Evolutionary conservation across 2,329 filamentous ascomycete species (phyloP).

Genomic region (Nigrograna mackinnonii): DNA sequence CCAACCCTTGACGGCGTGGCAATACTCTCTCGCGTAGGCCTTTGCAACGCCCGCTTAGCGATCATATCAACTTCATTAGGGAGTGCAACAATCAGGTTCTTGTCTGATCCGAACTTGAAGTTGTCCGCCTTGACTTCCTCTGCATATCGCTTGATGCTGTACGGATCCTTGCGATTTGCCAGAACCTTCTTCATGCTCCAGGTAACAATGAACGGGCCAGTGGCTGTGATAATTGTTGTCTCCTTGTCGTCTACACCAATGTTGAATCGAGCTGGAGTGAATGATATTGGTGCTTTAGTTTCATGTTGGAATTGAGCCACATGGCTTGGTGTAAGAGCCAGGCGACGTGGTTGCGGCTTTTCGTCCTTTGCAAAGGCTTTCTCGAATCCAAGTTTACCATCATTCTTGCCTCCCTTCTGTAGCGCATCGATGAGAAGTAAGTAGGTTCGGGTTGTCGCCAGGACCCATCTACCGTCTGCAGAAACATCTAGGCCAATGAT

Average conservation of each 20-base stretch:
- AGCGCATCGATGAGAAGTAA: conserved; percentile 89
- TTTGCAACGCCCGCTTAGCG: conserved; percentile 79
- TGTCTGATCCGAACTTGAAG: conserved; percentile 95
- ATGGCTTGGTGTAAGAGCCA: conserved; percentile 86
- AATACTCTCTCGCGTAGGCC: conserved; percentile 92
- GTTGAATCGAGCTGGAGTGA: conserved; percentile 94
- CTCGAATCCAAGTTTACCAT: conserved; percentile 97
- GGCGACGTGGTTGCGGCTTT: conserved; percentile 89
- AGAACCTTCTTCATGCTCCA: conserved; percentile 94
- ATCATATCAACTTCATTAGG: conserved; percentile 99
- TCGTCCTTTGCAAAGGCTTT: conserved; percentile 88
- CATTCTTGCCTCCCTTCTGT: conserved; percentile 92
- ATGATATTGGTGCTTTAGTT: conserved; percentile 81
- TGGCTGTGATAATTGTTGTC: conserved; percentile 95
- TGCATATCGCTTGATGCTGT: conserved; percentile 93
- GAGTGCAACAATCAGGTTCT: conserved; percentile 96
- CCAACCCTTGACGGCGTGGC: conserved; percentile 60
- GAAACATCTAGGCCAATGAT: conserved; percentile 95
- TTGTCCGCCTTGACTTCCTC: conserved; percentile 98
- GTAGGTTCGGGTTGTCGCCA: conserved; percentile 93
- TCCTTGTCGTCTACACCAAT: conserved; percentile 79
- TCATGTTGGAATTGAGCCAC: conserved; percentile 98
- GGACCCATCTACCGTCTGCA: conserved; percentile 92
- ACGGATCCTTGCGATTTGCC: conserved; percentile 79
- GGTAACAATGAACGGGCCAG: conserved; percentile 93